A percentile compares a stretch with the other conserved stretches of the same genome.
Evolutionary conservation across 225 moss, liverwort and hornwort genomes (phyloP).

Genomic region (Physcomitrium patens): DNA sequence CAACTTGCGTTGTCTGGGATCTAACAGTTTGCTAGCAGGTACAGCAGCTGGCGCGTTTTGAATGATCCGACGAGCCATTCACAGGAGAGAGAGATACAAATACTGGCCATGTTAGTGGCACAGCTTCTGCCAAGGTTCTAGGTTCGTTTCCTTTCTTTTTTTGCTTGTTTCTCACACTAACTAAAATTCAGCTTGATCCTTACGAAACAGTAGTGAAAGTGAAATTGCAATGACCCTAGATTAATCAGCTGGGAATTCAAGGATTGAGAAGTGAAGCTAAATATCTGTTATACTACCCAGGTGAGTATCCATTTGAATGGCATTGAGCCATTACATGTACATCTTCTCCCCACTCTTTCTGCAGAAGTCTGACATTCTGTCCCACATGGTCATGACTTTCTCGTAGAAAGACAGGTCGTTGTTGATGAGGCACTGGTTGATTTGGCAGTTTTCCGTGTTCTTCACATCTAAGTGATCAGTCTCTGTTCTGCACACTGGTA

Average conservation of each 20-base stretch:
- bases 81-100: no score
- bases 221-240: not conserved
- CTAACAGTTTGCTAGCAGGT: conserved; percentile 13
- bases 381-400: conserved; percentile 36
- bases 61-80: conserved; percentile 12
- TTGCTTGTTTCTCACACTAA: not conserved
- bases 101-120: conserved; percentile 27
- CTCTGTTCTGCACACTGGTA: conserved; percentile 38
- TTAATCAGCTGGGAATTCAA: not conserved
- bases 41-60: conserved; percentile 31
- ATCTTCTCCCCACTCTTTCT: conserved; percentile 35
- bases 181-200: not conserved
- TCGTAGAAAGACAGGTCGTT: conserved; percentile 31
- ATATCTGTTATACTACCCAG: no score
- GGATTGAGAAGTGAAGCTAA: conserved; percentile 9
- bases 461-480: conserved; percentile 28
- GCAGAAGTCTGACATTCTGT: conserved; percentile 25
- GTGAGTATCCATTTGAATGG: conserved; percentile 36
- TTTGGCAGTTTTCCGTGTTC: conserved; percentile 27
- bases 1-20: not conserved
- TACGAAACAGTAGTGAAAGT: not conserved
- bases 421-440: conserved; percentile 39
- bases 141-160: not conserved
- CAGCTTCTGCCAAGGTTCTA: not conserved
- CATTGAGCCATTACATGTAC: conserved; percentile 40